phyloP scores from a whole-genome alignment of 2,329 filamentous ascomycete species.

The Paecilomyces sp. region DNA sequence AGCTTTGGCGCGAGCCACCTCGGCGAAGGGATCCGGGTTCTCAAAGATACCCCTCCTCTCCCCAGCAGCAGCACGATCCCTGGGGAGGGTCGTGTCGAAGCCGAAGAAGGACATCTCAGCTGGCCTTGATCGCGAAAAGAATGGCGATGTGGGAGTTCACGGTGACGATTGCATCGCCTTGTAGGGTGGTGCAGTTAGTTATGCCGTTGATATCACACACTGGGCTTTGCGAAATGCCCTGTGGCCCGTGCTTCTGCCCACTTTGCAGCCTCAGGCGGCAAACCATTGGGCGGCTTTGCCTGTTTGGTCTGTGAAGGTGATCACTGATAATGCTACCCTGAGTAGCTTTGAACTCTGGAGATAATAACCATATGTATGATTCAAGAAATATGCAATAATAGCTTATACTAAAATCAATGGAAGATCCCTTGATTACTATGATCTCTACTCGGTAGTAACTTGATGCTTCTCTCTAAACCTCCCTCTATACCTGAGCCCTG shows the following conservation, averaged over 20 bases:
- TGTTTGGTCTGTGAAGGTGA: no score
- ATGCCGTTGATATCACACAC: slow-evolving; percentile 14
- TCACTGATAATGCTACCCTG: no score
- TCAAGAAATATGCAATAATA: no score
- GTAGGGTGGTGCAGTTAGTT: slow-evolving; percentile 19
- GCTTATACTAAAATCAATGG: no score
- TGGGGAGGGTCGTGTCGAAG: slow-evolving; percentile 64
- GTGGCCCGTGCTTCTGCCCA: neutral
- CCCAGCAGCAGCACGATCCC: slow-evolving; percentile 59
- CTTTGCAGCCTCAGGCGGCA: neutral
- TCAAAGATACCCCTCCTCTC: slow-evolving; percentile 70
- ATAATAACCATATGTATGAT: no score
- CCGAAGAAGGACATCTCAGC: slow-evolving; percentile 82
- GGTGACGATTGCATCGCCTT: slow-evolving; percentile 10
- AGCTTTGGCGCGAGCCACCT: slow-evolving; percentile 56
- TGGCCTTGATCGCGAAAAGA: slow-evolving; percentile 8
- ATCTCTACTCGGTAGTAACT: no score
- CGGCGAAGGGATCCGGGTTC: slow-evolving; percentile 82
- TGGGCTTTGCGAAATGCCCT: neutral
- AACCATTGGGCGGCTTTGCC: neutral
- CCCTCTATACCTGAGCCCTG: no score
- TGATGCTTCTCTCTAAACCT: no score
- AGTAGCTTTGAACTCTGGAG: no score
- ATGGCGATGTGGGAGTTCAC: slow-evolving; percentile 8
- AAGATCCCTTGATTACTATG: no score